Evolutionary conservation across 2,329 filamentous ascomycete species (phyloP).

Genomic region (Penicillium fuscoglaucum): DNA sequence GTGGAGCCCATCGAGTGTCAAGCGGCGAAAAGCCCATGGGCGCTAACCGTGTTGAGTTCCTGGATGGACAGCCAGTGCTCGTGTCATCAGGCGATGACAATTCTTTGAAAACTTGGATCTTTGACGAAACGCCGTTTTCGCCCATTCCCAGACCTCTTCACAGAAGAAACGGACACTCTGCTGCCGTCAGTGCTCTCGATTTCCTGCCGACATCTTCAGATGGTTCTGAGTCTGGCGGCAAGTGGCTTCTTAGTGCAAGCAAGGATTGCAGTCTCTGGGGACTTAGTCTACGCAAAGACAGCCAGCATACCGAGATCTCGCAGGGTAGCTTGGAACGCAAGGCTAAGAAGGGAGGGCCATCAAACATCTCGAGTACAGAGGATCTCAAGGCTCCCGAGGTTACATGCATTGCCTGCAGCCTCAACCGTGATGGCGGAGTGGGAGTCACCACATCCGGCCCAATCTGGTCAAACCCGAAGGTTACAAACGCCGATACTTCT

Average conservation of each 20-base stretch:
- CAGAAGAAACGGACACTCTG: constrained; percentile 82
- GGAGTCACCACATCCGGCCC: constrained; percentile 75
- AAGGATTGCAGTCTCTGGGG: constrained; percentile 92
- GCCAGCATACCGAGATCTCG: constrained; percentile 88
- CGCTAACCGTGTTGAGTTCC: constrained; percentile 83
- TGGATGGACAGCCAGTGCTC: constrained; percentile 84
- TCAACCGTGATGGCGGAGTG: constrained; percentile 94
- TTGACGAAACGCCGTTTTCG: constrained; percentile 87
- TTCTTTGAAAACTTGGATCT: constrained; percentile 93
- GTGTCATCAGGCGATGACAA: constrained; percentile 92
- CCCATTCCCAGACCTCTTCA: constrained; percentile 83
- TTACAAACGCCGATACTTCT: constrained; percentile 68
- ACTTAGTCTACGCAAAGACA: constrained; percentile 91
- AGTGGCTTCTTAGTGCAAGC: constrained; percentile 90
- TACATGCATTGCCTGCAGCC: constrained; percentile 83
- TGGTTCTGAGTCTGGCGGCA: constrained; percentile 81
- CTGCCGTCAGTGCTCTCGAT: constrained; percentile 74
- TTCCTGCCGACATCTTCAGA: constrained; percentile 90
- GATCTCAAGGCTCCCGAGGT: constrained; percentile 85
- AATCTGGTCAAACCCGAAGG: constrained; percentile 78
- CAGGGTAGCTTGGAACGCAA: constrained; percentile 87
- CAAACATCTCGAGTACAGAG: constrained; percentile 18
- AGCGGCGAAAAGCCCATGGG: constrained; percentile 63
- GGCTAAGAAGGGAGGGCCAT: constrained; percentile 66
- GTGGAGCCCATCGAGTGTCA: constrained; percentile 75